A percentile compares a stretch with the other conserved stretches of the same genome.
These are phyloP conservation scores for Dioscorea cayenensis DNA, from an alignment of 116 monocot species.

Conservation along the genomic window DNA sequence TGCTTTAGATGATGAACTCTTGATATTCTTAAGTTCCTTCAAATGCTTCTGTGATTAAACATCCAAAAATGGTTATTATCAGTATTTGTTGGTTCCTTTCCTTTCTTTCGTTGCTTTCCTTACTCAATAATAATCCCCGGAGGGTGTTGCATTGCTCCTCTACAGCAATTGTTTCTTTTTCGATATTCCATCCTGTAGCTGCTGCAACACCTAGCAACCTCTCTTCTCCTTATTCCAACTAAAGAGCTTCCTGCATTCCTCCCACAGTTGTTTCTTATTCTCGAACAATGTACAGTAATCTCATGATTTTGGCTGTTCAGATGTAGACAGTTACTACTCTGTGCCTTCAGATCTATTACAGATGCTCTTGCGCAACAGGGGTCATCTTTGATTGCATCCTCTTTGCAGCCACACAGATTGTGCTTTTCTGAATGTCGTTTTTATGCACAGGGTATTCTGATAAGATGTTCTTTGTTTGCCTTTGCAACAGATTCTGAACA, in stretches of 20 bases:
- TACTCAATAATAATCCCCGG: conserved; percentile 68
- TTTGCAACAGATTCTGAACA: neutral
- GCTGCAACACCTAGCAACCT: conserved; percentile 34
- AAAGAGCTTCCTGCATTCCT: conserved; percentile 10
- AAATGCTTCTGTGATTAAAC: too few species aligned
- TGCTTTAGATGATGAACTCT: too few species aligned
- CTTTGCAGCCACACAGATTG: neutral
- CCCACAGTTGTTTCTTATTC: neutral
- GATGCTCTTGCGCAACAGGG: neutral
- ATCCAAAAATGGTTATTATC: neutral
- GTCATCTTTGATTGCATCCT: neutral
- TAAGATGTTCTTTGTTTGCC: neutral
- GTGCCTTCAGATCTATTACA: too few species aligned
- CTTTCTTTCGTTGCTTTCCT: neutral
- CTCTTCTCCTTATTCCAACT: conserved; percentile 15
- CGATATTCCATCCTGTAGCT: conserved; percentile 36
- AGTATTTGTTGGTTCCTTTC: neutral
- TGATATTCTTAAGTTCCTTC: too few species aligned
- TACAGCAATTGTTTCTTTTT: conserved; percentile 27
- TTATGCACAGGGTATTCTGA: neutral
- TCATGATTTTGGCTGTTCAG: neutral
- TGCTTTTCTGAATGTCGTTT: neutral
- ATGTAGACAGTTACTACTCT: neutral
- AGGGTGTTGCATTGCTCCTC: conserved; percentile 17
- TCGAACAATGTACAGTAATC: conserved; percentile 1